Evolutionary conservation across 441 rosid genomes (phyloP).

Genomic region (Croton laevigatus): DNA sequence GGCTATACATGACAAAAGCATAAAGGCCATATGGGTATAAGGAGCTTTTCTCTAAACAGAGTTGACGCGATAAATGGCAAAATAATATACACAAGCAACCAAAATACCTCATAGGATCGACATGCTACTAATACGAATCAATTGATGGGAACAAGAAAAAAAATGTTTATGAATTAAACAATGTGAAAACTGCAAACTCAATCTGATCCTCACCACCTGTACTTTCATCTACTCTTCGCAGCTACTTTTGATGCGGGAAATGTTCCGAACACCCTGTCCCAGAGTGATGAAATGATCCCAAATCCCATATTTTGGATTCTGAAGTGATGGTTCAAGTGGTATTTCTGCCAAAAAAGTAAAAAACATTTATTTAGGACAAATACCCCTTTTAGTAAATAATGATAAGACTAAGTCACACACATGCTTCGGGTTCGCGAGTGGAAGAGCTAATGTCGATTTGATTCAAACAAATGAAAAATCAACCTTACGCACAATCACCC

Average conservation of each 20-base stretch:
- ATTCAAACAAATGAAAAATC: background rate
- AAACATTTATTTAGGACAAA: background rate
- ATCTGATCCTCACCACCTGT: slow-evolving; percentile 16
- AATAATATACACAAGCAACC: slow-evolving; percentile 3
- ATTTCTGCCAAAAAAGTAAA: slow-evolving; percentile 54
- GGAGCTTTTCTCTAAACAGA: too few relatives aligned
- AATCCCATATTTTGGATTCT: slow-evolving; percentile 83
- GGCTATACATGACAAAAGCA: too few relatives aligned
- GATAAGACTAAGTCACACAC: too few relatives aligned
- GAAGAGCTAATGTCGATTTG: background rate
- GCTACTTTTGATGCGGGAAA: slow-evolving; percentile 53
- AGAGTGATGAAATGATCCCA: slow-evolving; percentile 86
- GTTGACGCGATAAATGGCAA: too few relatives aligned
- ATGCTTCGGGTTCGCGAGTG: background rate
- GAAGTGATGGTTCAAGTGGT: slow-evolving; percentile 97
- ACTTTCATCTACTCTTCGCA: slow-evolving; percentile 39
- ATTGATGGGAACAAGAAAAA: slow-evolving; percentile 9
- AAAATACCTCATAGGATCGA: slow-evolving; percentile 3
- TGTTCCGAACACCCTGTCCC: slow-evolving; percentile 92
- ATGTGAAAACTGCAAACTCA: slow-evolving; percentile 5
- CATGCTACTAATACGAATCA: slow-evolving; percentile 12
- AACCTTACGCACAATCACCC: background rate
- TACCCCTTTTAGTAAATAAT: background rate
- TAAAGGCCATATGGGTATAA: too few relatives aligned
- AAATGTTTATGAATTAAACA: slow-evolving; percentile 15